Evolutionary conservation across 1,284 basidiomycete genomes (phyloP).

Genomic region (Sanguinoderma infundibulare): DNA sequence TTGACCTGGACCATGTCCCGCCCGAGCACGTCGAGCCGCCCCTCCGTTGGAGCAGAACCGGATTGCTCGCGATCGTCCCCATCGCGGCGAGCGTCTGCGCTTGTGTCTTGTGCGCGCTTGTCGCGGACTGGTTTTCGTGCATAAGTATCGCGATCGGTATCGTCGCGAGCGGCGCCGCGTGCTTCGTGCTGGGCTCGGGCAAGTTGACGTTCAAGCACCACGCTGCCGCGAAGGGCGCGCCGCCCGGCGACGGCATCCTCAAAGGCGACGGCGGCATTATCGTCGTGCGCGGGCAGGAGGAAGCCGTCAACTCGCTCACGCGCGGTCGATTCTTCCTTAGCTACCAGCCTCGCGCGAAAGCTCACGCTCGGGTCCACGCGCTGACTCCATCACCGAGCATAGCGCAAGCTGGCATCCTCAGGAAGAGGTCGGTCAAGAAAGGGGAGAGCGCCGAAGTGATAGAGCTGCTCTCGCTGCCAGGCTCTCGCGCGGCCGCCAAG

Average conservation of each 20-base stretch:
- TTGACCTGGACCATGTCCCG: neutral
- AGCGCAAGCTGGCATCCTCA: too few species aligned
- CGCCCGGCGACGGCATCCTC: slow-evolving; percentile 17
- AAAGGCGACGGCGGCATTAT: slow-evolving; percentile 6
- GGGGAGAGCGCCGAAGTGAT: too few species aligned
- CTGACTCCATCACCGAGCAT: too few species aligned
- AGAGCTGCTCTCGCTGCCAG: too few species aligned
- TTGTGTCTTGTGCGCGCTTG: slow-evolving; percentile 7
- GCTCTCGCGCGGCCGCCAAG: too few species aligned
- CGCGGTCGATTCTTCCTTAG: too few species aligned
- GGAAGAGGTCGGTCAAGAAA: too few species aligned
- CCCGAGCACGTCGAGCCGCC: neutral
- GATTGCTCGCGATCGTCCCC: neutral
- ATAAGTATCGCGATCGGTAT: slow-evolving; percentile 18
- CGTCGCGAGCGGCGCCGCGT: slow-evolving; percentile 17
- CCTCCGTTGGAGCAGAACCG: neutral
- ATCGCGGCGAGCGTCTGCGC: neutral
- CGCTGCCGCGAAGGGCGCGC: slow-evolving; percentile 2
- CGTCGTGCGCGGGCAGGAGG: slow-evolving; percentile 16
- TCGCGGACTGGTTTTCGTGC: slow-evolving; percentile 17
- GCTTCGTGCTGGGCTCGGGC: slow-evolving; percentile 20
- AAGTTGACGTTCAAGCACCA: slow-evolving; percentile 16
- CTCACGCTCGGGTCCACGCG: too few species aligned
- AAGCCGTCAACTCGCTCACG: slow-evolving; percentile 19
- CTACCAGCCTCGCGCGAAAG: too few species aligned